Conservation (phyloP, 805 yeast genomes). For the Metschnikowia santaceciliae region DNA sequence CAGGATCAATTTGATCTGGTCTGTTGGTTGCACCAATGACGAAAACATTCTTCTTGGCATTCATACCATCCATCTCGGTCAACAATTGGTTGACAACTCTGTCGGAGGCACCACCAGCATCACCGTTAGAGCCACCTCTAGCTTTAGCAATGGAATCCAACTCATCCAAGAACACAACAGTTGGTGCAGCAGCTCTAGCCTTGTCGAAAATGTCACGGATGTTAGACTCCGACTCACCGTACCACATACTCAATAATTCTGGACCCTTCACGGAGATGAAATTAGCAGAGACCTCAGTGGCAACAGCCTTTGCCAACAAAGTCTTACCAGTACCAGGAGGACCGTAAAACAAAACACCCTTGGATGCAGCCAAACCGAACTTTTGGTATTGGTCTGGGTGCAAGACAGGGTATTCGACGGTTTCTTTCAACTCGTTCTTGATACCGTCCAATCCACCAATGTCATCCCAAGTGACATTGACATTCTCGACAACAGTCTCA, state of each 20-base stretch:
- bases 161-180: slow-evolving; percentile 97
- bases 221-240: slow-evolving; percentile 96
- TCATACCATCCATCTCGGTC: slow-evolving; percentile 99
- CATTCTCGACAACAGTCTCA: slow-evolving; percentile 98
- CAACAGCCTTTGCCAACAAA: slow-evolving; percentile 95
- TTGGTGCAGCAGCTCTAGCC: slow-evolving; percentile 99
- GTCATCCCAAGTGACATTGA: slow-evolving; percentile 98
- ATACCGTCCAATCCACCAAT: slow-evolving; percentile 97
- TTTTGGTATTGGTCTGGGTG: slow-evolving; percentile 99
- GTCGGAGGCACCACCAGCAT: slow-evolving; percentile 96
- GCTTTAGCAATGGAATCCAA: slow-evolving; percentile 96
- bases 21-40: slow-evolving; percentile 99
- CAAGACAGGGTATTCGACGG: slow-evolving; percentile 97
- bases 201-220: slow-evolving; percentile 97
- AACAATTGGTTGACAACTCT: slow-evolving; percentile 93
- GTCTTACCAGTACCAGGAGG: slow-evolving; percentile 99
- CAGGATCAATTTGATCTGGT: slow-evolving; percentile 99
- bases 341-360: slow-evolving; percentile 97
- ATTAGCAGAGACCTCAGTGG: slow-evolving; percentile 97
- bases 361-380: slow-evolving; percentile 96
- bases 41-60: slow-evolving; percentile 97
- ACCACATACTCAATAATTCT: slow-evolving; percentile 96
- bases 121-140: slow-evolving; percentile 71
- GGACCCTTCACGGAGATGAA: slow-evolving; percentile 97
- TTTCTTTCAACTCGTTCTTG: slow-evolving; percentile 95